Evolutionary conservation across 176 grass and related monocot genomes (phyloP), one percentile per base, ranked within the genome.

Genomic region (Phragmites australis): DNA sequence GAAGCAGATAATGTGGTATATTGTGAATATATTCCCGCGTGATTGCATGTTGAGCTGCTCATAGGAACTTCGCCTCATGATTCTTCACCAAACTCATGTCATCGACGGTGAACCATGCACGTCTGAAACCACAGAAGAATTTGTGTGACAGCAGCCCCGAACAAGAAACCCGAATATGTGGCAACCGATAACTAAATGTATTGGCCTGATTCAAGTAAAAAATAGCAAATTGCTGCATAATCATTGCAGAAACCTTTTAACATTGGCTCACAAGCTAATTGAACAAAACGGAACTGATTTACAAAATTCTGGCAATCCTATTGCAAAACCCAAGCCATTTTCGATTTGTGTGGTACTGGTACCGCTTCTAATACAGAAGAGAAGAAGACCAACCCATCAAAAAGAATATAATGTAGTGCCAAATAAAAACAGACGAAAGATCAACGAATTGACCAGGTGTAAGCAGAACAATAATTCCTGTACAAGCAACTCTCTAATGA

Each of bases 301-400:
- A 15, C 22, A 62, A 43, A 37, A 68, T 34, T 59, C 52, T 70
- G 45, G 42, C n/a, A n/a, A 43, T 57, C 22, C 21, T 50, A 51
- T 62, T 59, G 29, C 74, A 21, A 70, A 70, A 13, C 43, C 78
- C 53, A 77, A 78, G 62, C 43, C 52, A 29, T 85, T 70, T 78
- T 61, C 65, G 42, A 2, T 9, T 59, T 50, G 25, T 61, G 65
- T 40, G 15, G 30, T 70, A 70, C n/a, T n/a, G n/a, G n/a, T n/a
- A n/a, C n/a, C n/a, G n/a, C 53, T 61, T 70, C 11, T 61, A 70
- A 30, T 4, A 13, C 58, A n/a, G n/a, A n/a, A n/a, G n/a, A n/a
- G n/a, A n/a, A 51, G 9, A 59, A 77, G n/a, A 70, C 15, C 30
- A 78, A 40, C 73, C 29, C 74, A 51, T 78, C 74, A 51, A 60